Conservation (phyloP, 1,139 yeast genomes). For the Candida glucosophila region DNA sequence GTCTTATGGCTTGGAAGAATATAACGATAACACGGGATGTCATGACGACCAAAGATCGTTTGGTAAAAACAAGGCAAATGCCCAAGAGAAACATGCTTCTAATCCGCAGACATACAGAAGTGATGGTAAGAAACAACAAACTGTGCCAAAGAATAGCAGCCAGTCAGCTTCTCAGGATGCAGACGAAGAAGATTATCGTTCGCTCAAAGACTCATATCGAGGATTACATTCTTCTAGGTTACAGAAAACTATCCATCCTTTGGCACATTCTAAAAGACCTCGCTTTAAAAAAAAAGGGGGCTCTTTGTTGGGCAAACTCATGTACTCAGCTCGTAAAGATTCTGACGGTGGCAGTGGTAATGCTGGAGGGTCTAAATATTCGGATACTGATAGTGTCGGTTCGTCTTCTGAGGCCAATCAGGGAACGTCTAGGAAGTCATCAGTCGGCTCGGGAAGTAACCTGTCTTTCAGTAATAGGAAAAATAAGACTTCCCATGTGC, state of each 20-base stretch:
- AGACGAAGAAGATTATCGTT: neutral
- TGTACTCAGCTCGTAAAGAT: conserved; percentile 34
- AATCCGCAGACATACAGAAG: no score
- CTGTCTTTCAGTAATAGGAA: conserved; percentile 13
- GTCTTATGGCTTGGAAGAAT: no score
- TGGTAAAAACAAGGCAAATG: no score
- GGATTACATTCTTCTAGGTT: conserved; percentile 41
- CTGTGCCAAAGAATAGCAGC: no score
- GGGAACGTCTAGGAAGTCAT: neutral
- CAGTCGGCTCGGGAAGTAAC: conserved; percentile 4
- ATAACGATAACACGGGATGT: no score
- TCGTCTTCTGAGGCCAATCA: neutral
- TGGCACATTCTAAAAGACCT: conserved; percentile 43
- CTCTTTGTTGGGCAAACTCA: conserved; percentile 40
- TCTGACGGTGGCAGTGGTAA: conserved; percentile 10
- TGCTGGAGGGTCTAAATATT: neutral
- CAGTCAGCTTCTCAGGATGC: no score
- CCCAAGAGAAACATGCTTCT: no score
- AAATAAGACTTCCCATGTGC: conserved; percentile 4
- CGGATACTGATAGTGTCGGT: no score
- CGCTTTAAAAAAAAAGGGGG: conserved; percentile 36
- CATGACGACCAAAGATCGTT: no score
- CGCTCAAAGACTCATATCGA: conserved; percentile 26
- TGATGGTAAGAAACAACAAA: no score
- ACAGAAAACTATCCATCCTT: conserved; percentile 39